Evolutionary conservation across 1,284 basidiomycete species (phyloP), one percentile per base, ranked within the genome.

Genomic region (Ustilago cynodontis): DNA sequence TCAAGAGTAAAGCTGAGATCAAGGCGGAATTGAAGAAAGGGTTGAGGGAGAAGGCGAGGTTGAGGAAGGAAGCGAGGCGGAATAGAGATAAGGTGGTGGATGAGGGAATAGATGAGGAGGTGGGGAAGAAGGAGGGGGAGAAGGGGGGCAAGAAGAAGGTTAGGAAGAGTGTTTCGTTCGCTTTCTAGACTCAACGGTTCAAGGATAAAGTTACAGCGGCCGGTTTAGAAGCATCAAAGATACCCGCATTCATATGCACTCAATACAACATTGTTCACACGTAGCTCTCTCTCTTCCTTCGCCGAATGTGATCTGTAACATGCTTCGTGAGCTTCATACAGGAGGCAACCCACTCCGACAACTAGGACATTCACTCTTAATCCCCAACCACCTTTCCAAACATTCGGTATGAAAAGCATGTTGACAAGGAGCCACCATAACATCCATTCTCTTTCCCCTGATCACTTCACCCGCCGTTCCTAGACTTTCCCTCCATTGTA

Each of bases 311-410:
- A 39, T 26, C 33, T 10, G 20, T 33, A 49, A n/a, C 41, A 43
- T 20, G 8, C 7, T 20, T 20, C 8, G n/a, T 43, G 11, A 11
- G 20, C 6, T 43, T 45, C 61, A 77, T 8, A 70, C 64, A 50
- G 70, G 53, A 2, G 75, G 70, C 2, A 77, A 29, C 2, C 24
- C 41, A 28, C 59, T 62, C 24, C 75, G 41, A 58, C 75, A 77
- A 60, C 75, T 77, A 13, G 75, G 75, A 62, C 75, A 77, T 33
- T 78, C 74, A 29, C 62, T 60, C 54, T 78, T 75, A 62, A 78
- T 75, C 43, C 60, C 57, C 41, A 74, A 31, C 76, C 76, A 78
- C 10, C 68, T 65, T 24, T 78, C 70, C 26, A 77, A 31, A 31
- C 75, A 77, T 13, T 66, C 62, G 0, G 75, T 77, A 41, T 77